phyloP scores from a whole-genome alignment of 306 rosid species.

The Quercus bicolor region DNA sequence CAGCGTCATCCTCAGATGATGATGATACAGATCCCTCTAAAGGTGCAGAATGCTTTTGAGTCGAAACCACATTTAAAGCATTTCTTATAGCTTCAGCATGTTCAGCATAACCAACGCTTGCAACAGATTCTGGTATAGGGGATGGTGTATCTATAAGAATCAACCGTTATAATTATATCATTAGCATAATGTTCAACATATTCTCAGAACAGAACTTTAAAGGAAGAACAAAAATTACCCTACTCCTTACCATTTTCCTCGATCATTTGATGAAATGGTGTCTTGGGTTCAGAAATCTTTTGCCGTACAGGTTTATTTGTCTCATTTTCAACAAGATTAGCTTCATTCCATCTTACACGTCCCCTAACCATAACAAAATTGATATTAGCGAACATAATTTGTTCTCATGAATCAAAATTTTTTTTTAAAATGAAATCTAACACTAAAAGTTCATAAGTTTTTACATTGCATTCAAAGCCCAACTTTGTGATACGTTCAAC shows the following conservation, averaged over 20 bases:
- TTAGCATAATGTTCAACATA: not conserved
- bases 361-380: slow-evolving; percentile 20
- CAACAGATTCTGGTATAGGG: not conserved
- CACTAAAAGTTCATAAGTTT: not conserved
- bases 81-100: not conserved
- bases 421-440: not conserved
- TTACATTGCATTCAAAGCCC: not conserved
- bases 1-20: slow-evolving; percentile 7
- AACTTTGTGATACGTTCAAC: not conserved
- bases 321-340: slow-evolving; percentile 47
- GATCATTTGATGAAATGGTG: slow-evolving; percentile 47
- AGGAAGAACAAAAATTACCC: not conserved
- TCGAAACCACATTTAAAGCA: slow-evolving; percentile 6
- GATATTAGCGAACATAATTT: not conserved
- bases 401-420: not conserved
- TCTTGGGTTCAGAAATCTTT: slow-evolving; percentile 58
- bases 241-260: slow-evolving; percentile 47
- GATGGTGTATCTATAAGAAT: not conserved
- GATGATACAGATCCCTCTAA: not conserved
- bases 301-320: slow-evolving; percentile 47
- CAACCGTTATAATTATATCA: not conserved
- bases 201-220: not conserved
- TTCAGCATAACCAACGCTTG: not conserved
- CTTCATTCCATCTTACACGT: slow-evolving; percentile 49
- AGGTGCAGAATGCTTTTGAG: not conserved